phyloP scores from a whole-genome alignment of 148 eudicot species.

The Dysphania ambrosioides region DNA sequence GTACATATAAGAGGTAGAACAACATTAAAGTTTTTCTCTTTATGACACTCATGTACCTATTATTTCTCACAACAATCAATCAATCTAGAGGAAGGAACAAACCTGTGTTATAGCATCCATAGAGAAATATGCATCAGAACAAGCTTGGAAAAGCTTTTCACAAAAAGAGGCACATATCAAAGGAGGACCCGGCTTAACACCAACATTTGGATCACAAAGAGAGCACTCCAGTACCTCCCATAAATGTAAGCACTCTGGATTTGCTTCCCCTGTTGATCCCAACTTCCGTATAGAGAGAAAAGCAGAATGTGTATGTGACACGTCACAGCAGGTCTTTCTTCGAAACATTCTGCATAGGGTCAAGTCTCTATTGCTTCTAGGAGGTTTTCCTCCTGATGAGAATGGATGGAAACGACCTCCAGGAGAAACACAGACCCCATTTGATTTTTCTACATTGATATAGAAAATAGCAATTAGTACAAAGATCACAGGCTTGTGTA shows the following conservation, averaged over 20 bases:
- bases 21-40: background rate
- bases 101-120: constrained; percentile 81
- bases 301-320: constrained; percentile 79
- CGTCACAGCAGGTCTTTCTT: constrained; percentile 88
- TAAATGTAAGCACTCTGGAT: constrained; percentile 74
- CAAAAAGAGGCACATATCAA: constrained; percentile 73
- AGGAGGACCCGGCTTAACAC: constrained; percentile 80
- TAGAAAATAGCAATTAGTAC: constrained; percentile 15
- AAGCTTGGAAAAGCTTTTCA: constrained; percentile 72
- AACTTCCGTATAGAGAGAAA: constrained; percentile 67
- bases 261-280: constrained; percentile 84
- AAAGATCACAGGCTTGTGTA: background rate
- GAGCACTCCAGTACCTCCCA: constrained; percentile 97
- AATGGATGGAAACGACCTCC: constrained; percentile 90
- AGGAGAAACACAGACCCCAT: constrained; percentile 74
- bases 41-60: background rate
- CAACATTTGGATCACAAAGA: constrained; percentile 84
- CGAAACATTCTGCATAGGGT: constrained; percentile 82
- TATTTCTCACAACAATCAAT: background rate
- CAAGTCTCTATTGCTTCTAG: constrained; percentile 72
- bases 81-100: constrained; percentile 19
- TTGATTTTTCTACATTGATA: constrained; percentile 57
- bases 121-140: constrained; percentile 80
- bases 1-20: background rate
- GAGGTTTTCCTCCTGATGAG: constrained; percentile 74